Conservation (phyloP, 2,329 filamentous ascomycete genomes). For the Westerdykella ornata region DNA sequence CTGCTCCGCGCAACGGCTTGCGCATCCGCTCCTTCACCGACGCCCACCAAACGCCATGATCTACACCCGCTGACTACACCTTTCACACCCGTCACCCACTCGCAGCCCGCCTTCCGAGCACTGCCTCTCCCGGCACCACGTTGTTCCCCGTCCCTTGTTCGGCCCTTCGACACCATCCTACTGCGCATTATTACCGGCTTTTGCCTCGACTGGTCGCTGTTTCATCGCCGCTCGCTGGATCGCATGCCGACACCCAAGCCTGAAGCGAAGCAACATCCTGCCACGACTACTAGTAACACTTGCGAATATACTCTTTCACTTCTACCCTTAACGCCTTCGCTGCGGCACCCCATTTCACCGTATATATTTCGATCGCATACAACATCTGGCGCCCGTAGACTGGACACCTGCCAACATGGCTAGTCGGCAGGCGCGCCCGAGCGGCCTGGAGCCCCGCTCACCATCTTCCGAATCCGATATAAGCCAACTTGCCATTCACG, state of each 20-base stretch:
- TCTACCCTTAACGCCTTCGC: background rate
- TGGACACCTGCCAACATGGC: constrained; percentile 16
- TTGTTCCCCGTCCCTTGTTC: constrained; percentile 5
- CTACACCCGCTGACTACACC: constrained; percentile 1
- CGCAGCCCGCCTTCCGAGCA: constrained; percentile 1
- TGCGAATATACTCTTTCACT: too few relatives aligned
- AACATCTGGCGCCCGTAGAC: background rate
- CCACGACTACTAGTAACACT: too few relatives aligned
- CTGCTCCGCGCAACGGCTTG: constrained; percentile 1
- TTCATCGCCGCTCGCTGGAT: constrained; percentile 11
- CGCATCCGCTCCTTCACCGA: constrained; percentile 1
- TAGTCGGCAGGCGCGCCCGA: constrained; percentile 26
- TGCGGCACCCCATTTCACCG: background rate
- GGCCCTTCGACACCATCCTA: background rate
- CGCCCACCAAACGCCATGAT: constrained; percentile 1
- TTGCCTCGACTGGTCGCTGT: constrained; percentile 18
- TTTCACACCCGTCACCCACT: background rate
- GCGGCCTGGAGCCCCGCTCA: constrained; percentile 29
- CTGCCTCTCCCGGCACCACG: constrained; percentile 7
- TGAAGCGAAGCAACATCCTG: constrained; percentile 9
- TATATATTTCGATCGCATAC: constrained; percentile 1
- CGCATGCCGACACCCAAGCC: constrained; percentile 28
- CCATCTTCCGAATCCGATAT: constrained; percentile 31
- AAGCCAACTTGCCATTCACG: constrained; percentile 29
- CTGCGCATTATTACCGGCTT: constrained; percentile 17